phyloP scores from a whole-genome alignment of 805 yeast genomes.

The Teunomyces gatunensis region DNA sequence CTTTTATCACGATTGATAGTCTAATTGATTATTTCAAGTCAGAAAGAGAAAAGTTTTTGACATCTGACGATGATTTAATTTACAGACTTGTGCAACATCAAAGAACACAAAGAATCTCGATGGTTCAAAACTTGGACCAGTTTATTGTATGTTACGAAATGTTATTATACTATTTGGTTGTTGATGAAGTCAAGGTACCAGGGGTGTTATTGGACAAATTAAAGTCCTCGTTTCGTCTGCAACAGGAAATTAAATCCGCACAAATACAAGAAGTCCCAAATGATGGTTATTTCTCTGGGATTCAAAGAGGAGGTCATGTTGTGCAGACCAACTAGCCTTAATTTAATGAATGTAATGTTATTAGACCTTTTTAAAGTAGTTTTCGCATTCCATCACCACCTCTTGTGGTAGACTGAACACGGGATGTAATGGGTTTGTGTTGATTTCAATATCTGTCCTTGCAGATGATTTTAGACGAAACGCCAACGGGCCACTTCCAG shows the following conservation, averaged over 20 bases:
- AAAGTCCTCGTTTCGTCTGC: background rate
- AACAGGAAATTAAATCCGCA: background rate
- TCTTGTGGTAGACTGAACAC: constrained; percentile 25
- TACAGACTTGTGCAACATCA: constrained; percentile 62
- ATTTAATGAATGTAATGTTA: background rate
- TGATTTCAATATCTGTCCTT: constrained; percentile 2
- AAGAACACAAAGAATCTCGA: constrained; percentile 72
- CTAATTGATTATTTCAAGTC: constrained; percentile 15
- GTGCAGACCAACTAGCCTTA: constrained; percentile 3
- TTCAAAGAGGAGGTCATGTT: background rate
- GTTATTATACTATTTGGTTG: constrained; percentile 24
- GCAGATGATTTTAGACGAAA: constrained; percentile 13
- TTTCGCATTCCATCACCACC: background rate
- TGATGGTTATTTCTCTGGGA: constrained; percentile 10
- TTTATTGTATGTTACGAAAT: constrained; percentile 72
- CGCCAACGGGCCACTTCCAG: constrained; percentile 11
- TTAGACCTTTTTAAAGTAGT: background rate
- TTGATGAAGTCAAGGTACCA: constrained; percentile 2
- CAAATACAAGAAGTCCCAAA: constrained; percentile 1
- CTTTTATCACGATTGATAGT: constrained; percentile 26
- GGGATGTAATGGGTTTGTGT: constrained; percentile 23
- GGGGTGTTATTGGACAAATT: background rate
- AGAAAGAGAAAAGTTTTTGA: constrained; percentile 5
- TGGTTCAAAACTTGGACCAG: constrained; percentile 83
- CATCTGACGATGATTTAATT: constrained; percentile 48